Evolutionary conservation across 768 basidiomycete genomes (phyloP).

Genomic region (Calocybe gangraenosa): DNA sequence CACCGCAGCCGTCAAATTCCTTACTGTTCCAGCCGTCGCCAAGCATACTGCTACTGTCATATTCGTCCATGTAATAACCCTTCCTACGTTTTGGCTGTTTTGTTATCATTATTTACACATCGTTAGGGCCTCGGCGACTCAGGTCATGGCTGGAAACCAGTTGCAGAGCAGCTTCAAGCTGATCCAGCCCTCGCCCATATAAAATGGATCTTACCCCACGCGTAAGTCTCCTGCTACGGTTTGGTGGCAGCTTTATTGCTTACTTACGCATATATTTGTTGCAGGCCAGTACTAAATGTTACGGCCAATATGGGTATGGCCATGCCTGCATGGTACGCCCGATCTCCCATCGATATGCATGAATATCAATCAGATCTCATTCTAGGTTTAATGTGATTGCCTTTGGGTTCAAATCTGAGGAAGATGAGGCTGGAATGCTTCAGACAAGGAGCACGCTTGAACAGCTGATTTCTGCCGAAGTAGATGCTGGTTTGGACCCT

Average conservation of each 20-base stretch:
- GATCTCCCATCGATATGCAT: background rate
- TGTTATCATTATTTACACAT: conserved; percentile 3
- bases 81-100: background rate
- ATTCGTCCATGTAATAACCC: conserved; percentile 68
- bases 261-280: background rate
- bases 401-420: conserved; percentile 54
- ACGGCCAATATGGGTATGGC: conserved; percentile 69
- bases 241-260: background rate
- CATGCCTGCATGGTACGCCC: conserved; percentile 69
- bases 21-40: conserved; percentile 48
- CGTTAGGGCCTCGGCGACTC: conserved; percentile 71
- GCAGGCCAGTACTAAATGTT: conserved; percentile 54
- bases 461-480: conserved; percentile 68
- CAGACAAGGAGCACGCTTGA: conserved; percentile 57
- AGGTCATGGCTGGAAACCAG: conserved; percentile 73
- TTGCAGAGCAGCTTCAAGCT: conserved; percentile 60
- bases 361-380: conserved; percentile 4
- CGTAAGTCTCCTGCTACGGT: conserved; percentile 39
- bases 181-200: conserved; percentile 61
- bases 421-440: conserved; percentile 80
- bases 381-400: conserved; percentile 74
- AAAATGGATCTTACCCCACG: conserved; percentile 88
- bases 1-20: conserved; percentile 37
- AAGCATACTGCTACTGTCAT: conserved; percentile 86
- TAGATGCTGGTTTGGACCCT: conserved; percentile 63